Base-by-base conservation (phyloP, 305 asterid species). In the Fraxinus velutina region DNA sequence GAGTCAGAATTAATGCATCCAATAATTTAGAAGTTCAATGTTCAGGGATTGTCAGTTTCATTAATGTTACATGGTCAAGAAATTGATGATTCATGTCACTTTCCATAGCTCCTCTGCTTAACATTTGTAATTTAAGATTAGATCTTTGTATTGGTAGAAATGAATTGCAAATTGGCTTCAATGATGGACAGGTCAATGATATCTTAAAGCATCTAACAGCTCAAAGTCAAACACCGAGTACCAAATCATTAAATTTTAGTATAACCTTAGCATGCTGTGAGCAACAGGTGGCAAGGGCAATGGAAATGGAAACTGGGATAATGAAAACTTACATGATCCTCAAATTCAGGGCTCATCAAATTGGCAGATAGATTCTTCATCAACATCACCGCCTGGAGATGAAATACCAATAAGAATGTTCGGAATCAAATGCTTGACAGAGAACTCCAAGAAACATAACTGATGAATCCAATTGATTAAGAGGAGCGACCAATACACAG, bases 321-420 rank as follows among this genome's bases (percentile, higher is more conserved):
- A n/a, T 13, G 39, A 71, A 15, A 42, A 89, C 98, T 93, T 87
- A 92, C 97, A 85, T 93, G 93, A 85, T 88, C 88, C 90, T 95
- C 93, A 76, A 92, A 95, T 74, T 93, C 97, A 7, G 98, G 96
- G 90, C 90, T 92, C 84, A 76, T 76, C 84, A 95, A 87, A 86
- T 95, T 95, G 87, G 64, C 86, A 5, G 93, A 86, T 0, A 95
- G 96, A 88, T 95, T 95, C 87, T 86, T 90, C 98, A 93, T 93
- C 96, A 95, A 79, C 94, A 88, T 86, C 84, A 92, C 57, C 73
- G 87, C 93, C 98, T 95, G 92, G 81, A 77, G 79, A n/a, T 15
- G 75, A 32, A 71, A 32, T 2, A 64, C 73, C 73, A 22, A 32
- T 71, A 70, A 71, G 27, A 71, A 71, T 71, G 22, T 15, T n/a